Percentiles rank a stretch among this genome's conserved stretches.
These are phyloP conservation scores for Myotisia sp. DNA, from an alignment of 2,329 filamentous ascomycete genomes.

Conservation along the genomic window DNA sequence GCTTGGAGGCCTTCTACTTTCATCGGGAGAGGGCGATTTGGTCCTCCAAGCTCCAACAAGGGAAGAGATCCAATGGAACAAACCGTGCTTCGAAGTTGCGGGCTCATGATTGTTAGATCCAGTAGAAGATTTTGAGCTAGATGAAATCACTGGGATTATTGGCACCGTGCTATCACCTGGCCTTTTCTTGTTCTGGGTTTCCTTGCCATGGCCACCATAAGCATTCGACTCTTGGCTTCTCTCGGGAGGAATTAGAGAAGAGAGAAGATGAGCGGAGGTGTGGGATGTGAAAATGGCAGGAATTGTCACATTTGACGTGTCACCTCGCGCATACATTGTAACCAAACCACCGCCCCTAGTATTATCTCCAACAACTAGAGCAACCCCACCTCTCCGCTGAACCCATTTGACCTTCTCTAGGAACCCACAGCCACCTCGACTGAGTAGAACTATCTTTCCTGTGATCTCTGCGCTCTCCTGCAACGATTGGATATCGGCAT, in stretches of 20 bases:
- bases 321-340: slow-evolving; percentile 95
- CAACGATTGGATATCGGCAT: slow-evolving; percentile 81
- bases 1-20: slow-evolving; percentile 52
- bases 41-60: slow-evolving; percentile 1
- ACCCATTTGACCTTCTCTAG: slow-evolving; percentile 96
- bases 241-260: slow-evolving; percentile 59
- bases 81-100: slow-evolving; percentile 16
- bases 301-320: slow-evolving; percentile 89
- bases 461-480: slow-evolving; percentile 86
- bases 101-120: slow-evolving; percentile 11
- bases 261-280: slow-evolving; percentile 84
- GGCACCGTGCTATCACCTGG: slow-evolving; percentile 14
- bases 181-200: slow-evolving; percentile 16
- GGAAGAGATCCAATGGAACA: slow-evolving; percentile 19
- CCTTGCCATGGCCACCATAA: slow-evolving; percentile 35
- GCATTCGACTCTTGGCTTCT: slow-evolving; percentile 45
- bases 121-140: slow-evolving; percentile 20
- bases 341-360: slow-evolving; percentile 76
- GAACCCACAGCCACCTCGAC: slow-evolving; percentile 88
- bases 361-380: slow-evolving; percentile 87
- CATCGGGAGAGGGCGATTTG: slow-evolving; percentile 20
- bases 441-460: slow-evolving; percentile 83
- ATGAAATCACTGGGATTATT: slow-evolving; percentile 18
- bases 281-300: slow-evolving; percentile 89
- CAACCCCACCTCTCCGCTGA: slow-evolving; percentile 74